Base-by-base conservation (phyloP, 2,329 filamentous ascomycete species). In the Colletotrichum trifolii region DNA sequence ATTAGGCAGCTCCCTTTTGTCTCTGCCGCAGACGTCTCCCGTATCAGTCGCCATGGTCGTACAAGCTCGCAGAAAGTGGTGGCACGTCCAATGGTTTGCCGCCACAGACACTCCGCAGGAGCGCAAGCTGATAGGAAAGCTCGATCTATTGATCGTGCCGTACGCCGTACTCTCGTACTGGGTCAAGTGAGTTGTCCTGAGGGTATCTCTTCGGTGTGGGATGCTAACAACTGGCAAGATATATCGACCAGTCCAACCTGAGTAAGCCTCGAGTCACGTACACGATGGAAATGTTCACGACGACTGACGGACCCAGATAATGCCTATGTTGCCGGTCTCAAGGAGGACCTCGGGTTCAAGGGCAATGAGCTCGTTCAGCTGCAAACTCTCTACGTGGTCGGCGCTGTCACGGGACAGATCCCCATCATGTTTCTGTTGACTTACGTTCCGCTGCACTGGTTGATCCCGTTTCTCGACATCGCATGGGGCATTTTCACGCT, bases 401-500 rank as follows among this genome's bases (percentile, higher is more conserved):
- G 71, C 12, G 67, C 69, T 36, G 52, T 71, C 8, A 67, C 73
- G 10, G 73, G 73, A 4, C 52, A 54, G 73, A 70, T 54, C 73
- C 76, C 54, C 68, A 76, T 66, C 66, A 76, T n/a, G 62, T 77
- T 36, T 74, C 71, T 33, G 67, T 70, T 7, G 35, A 73, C 5
- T 52, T 74, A 12, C 71, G 72, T 33, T 73, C 74, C 4, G 38
- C 70, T 25, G 69, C 71, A 57, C 71, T 76, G 45, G 74, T 5
- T 60, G 47, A 25, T 75, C 60, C 54, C 73, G 68, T 54, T 61
- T 72, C 4, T 65, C 66, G 83, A 87, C 63, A 69, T 87, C 2
- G 71, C 77, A 1, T 88, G 86, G 86, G 85, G 85, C 0, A 72
- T 87, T 36, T 85, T 88, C 64, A 88, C 85, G 0, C 76, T 89